These are phyloP conservation scores for Lactifluus rugatus DNA, from an alignment of 768 basidiomycete species.

Conservation along the genomic window DNA sequence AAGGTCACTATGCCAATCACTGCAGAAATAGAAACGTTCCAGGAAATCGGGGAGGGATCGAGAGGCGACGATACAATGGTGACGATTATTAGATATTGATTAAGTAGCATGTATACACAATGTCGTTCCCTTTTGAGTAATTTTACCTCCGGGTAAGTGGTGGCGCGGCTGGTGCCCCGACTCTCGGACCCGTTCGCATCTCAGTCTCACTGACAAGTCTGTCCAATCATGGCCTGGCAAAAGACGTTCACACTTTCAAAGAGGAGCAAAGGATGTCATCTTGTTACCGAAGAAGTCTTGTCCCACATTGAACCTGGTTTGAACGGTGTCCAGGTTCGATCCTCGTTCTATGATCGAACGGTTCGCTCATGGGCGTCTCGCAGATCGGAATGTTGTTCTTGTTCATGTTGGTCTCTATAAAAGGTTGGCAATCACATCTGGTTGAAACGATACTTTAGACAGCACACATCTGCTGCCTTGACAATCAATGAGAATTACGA, in stretches of 20 bases:
- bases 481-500: conserved; percentile 90
- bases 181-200: too few species aligned
- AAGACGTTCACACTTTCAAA: conserved; percentile 61
- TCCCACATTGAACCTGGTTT: conserved; percentile 60
- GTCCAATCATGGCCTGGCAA: conserved; percentile 75
- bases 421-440: background rate
- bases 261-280: conserved; percentile 60
- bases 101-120: background rate
- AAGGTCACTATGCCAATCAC: conserved; percentile 92
- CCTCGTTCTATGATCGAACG: background rate
- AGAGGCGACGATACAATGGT: conserved; percentile 31
- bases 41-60: conserved; percentile 79
- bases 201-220: background rate
- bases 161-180: too few species aligned
- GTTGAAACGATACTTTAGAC: conserved; percentile 28
- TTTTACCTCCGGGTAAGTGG: background rate
- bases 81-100: conserved; percentile 13
- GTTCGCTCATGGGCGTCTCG: background rate
- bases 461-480: conserved; percentile 71
- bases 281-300: conserved; percentile 71
- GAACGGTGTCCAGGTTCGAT: conserved; percentile 47
- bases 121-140: background rate
- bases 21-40: conserved; percentile 88
- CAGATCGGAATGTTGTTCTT: conserved; percentile 84
- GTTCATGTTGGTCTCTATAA: conserved; percentile 53